Percentiles rank a stretch among this genome's conserved stretches.
Conservation (phyloP, 108 stramenopile genomes). For the Cyclostephanos tholiformis region DNA sequence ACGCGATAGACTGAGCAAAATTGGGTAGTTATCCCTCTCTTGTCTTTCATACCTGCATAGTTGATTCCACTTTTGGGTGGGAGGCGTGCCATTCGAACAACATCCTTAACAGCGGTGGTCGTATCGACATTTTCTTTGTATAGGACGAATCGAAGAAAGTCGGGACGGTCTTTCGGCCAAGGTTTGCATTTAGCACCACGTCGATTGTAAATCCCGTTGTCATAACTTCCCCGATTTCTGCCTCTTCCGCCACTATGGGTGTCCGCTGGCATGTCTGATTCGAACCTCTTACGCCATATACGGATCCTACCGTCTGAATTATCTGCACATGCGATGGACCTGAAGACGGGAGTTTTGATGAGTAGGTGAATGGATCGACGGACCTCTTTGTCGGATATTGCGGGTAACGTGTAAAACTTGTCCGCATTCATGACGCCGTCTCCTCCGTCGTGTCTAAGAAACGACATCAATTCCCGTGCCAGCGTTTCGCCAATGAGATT, state of each 20-base stretch:
- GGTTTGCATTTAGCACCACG: too few relatives aligned
- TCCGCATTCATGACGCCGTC: conserved; percentile 3
- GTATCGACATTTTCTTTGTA: conserved; percentile 93
- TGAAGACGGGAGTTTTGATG: conserved; percentile 51
- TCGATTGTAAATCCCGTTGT: neutral
- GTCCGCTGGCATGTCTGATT: conserved; percentile 78
- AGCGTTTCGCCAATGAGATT: conserved; percentile 39
- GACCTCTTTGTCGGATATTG: conserved; percentile 59
- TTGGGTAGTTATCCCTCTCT: conserved; percentile 88
- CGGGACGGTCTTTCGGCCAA: conserved; percentile 76
- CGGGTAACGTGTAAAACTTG: conserved; percentile 65
- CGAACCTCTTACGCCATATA: conserved; percentile 72
- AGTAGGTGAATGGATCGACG: conserved; percentile 67
- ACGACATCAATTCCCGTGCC: conserved; percentile 47
- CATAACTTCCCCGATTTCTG: conserved; percentile 15
- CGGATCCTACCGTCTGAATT: conserved; percentile 70
- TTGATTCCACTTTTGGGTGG: conserved; percentile 52
- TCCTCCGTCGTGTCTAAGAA: conserved; percentile 45
- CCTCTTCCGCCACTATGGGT: conserved; percentile 34
- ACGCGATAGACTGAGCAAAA: conserved; percentile 81
- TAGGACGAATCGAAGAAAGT: conserved; percentile 84
- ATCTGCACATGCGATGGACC: conserved; percentile 62
- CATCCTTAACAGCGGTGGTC: conserved; percentile 70
- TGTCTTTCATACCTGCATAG: conserved; percentile 94
- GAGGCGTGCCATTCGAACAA: conserved; percentile 55